Conservation (phyloP, 1,284 basidiomycete genomes). For the Pulveroboletus sp. region DNA sequence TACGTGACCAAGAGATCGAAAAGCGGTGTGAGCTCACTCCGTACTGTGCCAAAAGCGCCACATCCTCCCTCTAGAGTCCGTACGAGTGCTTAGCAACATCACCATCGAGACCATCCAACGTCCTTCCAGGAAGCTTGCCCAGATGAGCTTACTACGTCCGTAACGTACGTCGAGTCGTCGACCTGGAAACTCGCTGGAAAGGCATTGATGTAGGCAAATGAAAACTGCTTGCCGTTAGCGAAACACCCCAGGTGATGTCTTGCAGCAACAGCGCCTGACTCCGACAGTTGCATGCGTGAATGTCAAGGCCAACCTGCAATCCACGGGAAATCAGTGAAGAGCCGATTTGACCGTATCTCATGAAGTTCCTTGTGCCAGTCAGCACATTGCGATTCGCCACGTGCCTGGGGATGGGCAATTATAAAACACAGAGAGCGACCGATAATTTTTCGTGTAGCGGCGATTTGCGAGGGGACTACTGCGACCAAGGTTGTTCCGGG, state of each 20-base stretch:
- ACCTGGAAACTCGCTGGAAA: slow-evolving; percentile 62
- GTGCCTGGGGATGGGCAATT: neutral
- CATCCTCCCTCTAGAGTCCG: slow-evolving; percentile 66
- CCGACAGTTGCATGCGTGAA: slow-evolving; percentile 1
- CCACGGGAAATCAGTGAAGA: neutral
- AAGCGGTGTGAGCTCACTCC: slow-evolving; percentile 67
- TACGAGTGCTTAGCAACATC: slow-evolving; percentile 74
- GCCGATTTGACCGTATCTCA: neutral
- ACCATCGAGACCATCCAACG: slow-evolving; percentile 64
- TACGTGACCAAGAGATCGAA: slow-evolving; percentile 73
- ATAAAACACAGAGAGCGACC: slow-evolving; percentile 1
- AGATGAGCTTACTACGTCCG: slow-evolving; percentile 66
- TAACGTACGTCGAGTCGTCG: slow-evolving; percentile 60
- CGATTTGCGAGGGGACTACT: neutral
- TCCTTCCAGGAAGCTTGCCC: slow-evolving; percentile 73
- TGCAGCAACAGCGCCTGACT: neutral
- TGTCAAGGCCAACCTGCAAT: neutral
- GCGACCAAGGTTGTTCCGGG: neutral
- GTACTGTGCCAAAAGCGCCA: slow-evolving; percentile 60
- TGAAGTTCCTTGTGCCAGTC: neutral
- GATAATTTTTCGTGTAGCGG: slow-evolving; percentile 13
- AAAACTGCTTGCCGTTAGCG: slow-evolving; percentile 13
- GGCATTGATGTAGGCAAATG: neutral
- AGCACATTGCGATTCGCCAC: neutral
- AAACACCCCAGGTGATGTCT: slow-evolving; percentile 21